A percentile compares a stretch with the other conserved stretches of the same genome.
These are phyloP conservation scores for Carallia pectinifolia DNA, from an alignment of 345 rosid genomes.

Conservation along the genomic window DNA sequence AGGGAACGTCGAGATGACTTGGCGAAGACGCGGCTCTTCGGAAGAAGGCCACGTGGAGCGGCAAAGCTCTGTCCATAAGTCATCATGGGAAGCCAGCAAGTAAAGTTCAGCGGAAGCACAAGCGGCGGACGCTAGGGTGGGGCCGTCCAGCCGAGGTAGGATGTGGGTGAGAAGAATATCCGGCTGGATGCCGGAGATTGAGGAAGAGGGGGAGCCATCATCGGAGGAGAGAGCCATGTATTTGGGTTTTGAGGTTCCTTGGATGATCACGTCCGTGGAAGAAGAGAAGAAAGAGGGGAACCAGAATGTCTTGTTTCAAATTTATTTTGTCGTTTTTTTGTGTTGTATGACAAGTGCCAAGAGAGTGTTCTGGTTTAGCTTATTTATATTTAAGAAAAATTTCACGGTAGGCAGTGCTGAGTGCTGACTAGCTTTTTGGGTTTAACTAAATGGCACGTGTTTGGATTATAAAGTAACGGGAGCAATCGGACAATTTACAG, in stretches of 20 bases:
- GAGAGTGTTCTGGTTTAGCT: too few relatives aligned
- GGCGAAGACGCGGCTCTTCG: constrained; percentile 27
- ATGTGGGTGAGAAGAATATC: constrained; percentile 62
- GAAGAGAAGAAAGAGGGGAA: too few relatives aligned
- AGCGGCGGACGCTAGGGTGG: constrained; percentile 53
- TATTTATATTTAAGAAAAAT: too few relatives aligned
- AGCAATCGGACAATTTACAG: too few relatives aligned
- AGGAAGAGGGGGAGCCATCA: not conserved
- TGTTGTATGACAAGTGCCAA: too few relatives aligned
- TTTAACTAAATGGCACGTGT: too few relatives aligned
- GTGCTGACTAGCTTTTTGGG: too few relatives aligned
- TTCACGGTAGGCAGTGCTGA: too few relatives aligned
- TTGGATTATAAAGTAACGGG: too few relatives aligned
- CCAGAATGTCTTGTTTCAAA: too few relatives aligned
- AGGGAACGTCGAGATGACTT: constrained; percentile 41
- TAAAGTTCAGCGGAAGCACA: constrained; percentile 53
- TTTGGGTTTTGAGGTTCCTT: not conserved
- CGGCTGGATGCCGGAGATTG: constrained; percentile 45
- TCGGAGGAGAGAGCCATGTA: not conserved
- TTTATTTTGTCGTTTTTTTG: too few relatives aligned
- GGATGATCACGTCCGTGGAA: too few relatives aligned
- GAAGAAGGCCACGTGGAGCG: constrained; percentile 78
- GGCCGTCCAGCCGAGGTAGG: constrained; percentile 71
- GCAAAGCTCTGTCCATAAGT: constrained; percentile 57
- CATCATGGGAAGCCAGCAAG: constrained; percentile 41